These are phyloP conservation scores for Wickerhamomyces bisporus DNA, from an alignment of 805 yeast species.

Conservation along the genomic window DNA sequence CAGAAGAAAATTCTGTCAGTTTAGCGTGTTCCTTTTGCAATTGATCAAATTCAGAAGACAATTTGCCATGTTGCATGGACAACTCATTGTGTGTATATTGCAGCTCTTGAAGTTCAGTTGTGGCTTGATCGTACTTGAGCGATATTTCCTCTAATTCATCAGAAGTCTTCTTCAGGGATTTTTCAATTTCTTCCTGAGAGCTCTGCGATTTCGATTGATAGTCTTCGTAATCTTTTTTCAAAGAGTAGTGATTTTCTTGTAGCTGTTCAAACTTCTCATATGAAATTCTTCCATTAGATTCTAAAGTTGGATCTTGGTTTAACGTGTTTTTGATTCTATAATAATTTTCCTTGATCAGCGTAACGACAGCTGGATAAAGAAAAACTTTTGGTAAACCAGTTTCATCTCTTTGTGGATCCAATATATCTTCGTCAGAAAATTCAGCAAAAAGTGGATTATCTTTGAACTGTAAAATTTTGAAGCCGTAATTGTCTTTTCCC, in stretches of 20 bases:
- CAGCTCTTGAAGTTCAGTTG: slow-evolving; percentile 17
- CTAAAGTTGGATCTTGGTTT: slow-evolving; percentile 66
- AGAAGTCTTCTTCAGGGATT: slow-evolving; percentile 14
- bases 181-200: slow-evolving; percentile 26
- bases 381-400: slow-evolving; percentile 86
- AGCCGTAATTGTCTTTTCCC: slow-evolving; percentile 74
- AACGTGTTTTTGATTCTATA: slow-evolving; percentile 64
- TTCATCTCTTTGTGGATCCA: slow-evolving; percentile 56
- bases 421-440: slow-evolving; percentile 46
- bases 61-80: slow-evolving; percentile 8
- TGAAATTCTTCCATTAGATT: slow-evolving; percentile 63
- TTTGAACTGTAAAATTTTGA: slow-evolving; percentile 68
- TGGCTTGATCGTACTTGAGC: slow-evolving; percentile 5
- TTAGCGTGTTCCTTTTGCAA: slow-evolving; percentile 30
- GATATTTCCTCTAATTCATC: slow-evolving; percentile 10
- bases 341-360: slow-evolving; percentile 63
- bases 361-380: slow-evolving; percentile 60
- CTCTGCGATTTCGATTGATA: slow-evolving; percentile 26
- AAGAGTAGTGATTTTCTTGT: slow-evolving; percentile 24
- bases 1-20: slow-evolving; percentile 27
- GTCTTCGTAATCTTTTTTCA: slow-evolving; percentile 32
- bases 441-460: slow-evolving; percentile 51
- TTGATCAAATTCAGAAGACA: slow-evolving; percentile 12
- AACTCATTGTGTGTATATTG: slow-evolving; percentile 18
- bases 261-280: slow-evolving; percentile 42